phyloP scores from a whole-genome alignment of 148 eudicot species.

The Mesembryanthemum crystallinum region DNA sequence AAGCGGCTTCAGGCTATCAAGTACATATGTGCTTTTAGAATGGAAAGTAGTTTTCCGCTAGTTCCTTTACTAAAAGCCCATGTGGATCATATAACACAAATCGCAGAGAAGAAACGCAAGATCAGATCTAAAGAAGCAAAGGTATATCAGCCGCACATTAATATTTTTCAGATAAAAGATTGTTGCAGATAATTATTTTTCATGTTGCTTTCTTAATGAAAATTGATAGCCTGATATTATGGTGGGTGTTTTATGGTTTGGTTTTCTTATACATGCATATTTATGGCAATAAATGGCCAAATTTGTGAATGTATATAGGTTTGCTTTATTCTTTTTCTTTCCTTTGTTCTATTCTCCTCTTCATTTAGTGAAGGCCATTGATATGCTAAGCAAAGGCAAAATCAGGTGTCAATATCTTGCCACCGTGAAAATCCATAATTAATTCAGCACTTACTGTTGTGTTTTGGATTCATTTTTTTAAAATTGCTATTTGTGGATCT shows the following conservation, averaged over 20 bases:
- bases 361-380: neutral
- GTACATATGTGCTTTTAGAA: constrained; percentile 25
- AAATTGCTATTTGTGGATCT: too few relatives aligned
- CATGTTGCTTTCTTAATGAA: neutral
- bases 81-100: constrained; percentile 14
- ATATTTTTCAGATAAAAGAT: neutral
- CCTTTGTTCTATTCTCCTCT: neutral
- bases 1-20: constrained; percentile 22
- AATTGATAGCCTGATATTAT: neutral
- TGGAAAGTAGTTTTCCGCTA: constrained; percentile 16
- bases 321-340: neutral
- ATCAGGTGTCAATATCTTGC: neutral
- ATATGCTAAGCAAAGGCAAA: neutral
- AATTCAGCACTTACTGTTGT: too few relatives aligned
- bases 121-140: neutral
- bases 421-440: too few relatives aligned
- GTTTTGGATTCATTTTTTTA: too few relatives aligned
- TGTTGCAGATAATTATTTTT: too few relatives aligned
- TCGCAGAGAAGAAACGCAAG: constrained; percentile 6
- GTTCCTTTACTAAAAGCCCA: constrained; percentile 25
- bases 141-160: constrained; percentile 10
- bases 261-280: neutral
- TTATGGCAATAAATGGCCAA: neutral
- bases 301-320: neutral
- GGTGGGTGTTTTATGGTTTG: neutral